Conservation (phyloP, 2,329 filamentous ascomycete species). For the Monilinia polystroma region DNA sequence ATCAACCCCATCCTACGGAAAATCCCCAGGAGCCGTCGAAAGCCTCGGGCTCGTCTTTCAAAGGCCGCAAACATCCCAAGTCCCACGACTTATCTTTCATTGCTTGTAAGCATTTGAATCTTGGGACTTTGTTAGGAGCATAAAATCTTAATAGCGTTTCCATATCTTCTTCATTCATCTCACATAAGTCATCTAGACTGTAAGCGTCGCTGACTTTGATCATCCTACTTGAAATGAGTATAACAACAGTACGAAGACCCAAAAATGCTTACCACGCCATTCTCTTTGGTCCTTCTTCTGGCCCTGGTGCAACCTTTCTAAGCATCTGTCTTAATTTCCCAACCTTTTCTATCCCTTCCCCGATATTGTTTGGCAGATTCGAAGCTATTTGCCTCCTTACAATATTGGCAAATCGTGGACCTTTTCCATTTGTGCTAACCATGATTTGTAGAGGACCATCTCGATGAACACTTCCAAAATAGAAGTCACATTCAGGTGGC, state of each 20-base stretch:
- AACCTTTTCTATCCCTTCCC: slow-evolving; percentile 81
- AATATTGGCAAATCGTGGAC: slow-evolving; percentile 83
- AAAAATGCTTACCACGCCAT: slow-evolving; percentile 73
- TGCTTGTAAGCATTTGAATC: slow-evolving; percentile 54
- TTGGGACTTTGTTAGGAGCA: slow-evolving; percentile 52
- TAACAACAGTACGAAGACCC: slow-evolving; percentile 19
- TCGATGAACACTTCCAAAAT: slow-evolving; percentile 93
- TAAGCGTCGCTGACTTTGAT: slow-evolving; percentile 85
- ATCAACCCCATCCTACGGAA: slow-evolving; percentile 38
- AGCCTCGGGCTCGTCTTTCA: slow-evolving; percentile 44
- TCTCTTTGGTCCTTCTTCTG: slow-evolving; percentile 75
- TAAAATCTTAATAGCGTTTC: slow-evolving; percentile 78
- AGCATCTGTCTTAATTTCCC: slow-evolving; percentile 77
- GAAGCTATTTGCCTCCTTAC: slow-evolving; percentile 80
- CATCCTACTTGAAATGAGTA: slow-evolving; percentile 64
- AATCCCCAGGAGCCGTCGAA: slow-evolving; percentile 42
- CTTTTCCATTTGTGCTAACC: slow-evolving; percentile 98
- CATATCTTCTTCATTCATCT: slow-evolving; percentile 82
- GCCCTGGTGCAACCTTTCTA: slow-evolving; percentile 69
- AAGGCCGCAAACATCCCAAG: slow-evolving; percentile 54
- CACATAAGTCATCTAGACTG: slow-evolving; percentile 79
- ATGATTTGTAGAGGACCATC: slow-evolving; percentile 96
- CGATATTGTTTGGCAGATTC: slow-evolving; percentile 73
- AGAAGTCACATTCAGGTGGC: slow-evolving; percentile 95
- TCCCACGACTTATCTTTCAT: slow-evolving; percentile 53